Base-by-base conservation (phyloP, 352 stramenopile genomes). In the Phytophthora chlamydospora region DNA sequence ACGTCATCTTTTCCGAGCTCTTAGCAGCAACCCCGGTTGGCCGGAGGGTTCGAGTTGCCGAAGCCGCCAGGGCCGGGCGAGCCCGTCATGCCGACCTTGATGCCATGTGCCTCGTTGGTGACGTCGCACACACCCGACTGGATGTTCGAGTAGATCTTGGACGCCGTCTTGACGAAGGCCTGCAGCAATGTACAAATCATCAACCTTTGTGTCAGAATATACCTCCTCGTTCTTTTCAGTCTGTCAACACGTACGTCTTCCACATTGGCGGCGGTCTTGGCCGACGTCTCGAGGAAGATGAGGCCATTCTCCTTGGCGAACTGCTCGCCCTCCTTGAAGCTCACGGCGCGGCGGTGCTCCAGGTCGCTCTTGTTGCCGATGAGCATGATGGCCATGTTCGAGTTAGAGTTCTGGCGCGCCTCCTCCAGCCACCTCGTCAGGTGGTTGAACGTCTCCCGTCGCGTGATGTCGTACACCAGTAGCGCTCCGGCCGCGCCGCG, bases 341-440 rank as follows among this genome's bases (percentile, higher is more conserved):
- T 96, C 24, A 99, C 98, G 12, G 95, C 95, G 27, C 97, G 88
- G 54, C 87, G 87, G 71, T 98, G 93, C 58, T 98, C 97, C 62
- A 99, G 70, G 81, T 99, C 97, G 68, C 89, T 97, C 76, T 99
- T 99, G 78, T 99, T 99, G 55, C 97, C 97, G 66, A 99, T 98
- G 9, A 99, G 76, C 95, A 99, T 99, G 73, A 99, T 99, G 36
- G 97, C 93, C 97, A 99, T 99, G 83, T 99, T 99, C 40, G 90
- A 96, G 69, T 99, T 98, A 47, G 91, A 98, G 78, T 99, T 98
- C 76, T 99, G 95, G 14, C 97, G 78, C 7, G 97, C 97, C 66
- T 99, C 98, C 71, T 99, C 96, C 10, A 99, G 82, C 98, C 98
- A 99, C 39, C 96, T 73, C 43, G 85, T 96, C 36, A 99, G 76